A percentile compares a stretch with the other conserved stretches of the same genome.
phyloP scores from a whole-genome alignment of 2,329 filamentous ascomycete species.

The Sphaerulina vaccinii region DNA sequence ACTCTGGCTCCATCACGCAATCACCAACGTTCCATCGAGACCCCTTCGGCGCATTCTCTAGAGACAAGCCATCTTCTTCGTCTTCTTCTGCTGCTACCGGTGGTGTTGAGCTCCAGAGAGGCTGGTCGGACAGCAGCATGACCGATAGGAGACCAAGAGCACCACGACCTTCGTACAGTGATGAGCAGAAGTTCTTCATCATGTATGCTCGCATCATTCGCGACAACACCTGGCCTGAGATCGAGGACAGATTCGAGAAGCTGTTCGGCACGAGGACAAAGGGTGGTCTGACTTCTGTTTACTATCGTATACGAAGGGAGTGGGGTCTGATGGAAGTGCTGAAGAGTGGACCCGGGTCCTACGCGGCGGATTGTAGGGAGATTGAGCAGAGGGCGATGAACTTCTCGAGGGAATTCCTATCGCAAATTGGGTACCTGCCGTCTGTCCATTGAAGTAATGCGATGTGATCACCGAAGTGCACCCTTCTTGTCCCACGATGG shows the following conservation, averaged over 20 bases:
- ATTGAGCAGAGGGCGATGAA: constrained; percentile 30
- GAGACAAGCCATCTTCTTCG: constrained; percentile 3
- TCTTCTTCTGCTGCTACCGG: no score
- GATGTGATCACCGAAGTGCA: no score
- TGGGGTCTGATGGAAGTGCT: constrained; percentile 37
- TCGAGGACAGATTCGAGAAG: constrained; percentile 30
- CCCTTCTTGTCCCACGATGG: no score
- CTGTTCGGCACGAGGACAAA: constrained; percentile 32
- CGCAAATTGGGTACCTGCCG: constrained; percentile 32
- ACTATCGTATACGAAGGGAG: constrained; percentile 36
- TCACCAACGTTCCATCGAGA: not conserved
- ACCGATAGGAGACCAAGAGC: constrained; percentile 26
- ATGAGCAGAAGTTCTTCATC: constrained; percentile 39
- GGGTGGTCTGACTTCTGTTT: constrained; percentile 36
- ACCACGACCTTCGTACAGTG: constrained; percentile 35
- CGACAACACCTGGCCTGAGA: constrained; percentile 34
- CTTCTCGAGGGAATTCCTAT: constrained; percentile 33
- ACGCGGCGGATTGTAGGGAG: constrained; percentile 28
- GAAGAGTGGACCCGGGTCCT: constrained; percentile 32
- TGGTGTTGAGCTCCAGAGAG: no score
- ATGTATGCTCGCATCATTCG: constrained; percentile 34
- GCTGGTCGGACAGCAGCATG: constrained; percentile 4
- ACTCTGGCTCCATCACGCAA: constrained; percentile 1
- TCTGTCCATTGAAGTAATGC: not conserved
- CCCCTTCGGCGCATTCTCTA: not conserved